These are phyloP conservation scores for Lindgomyces ingoldianus DNA, from an alignment of 495 filamentous ascomycete genomes.

Conservation along the genomic window DNA sequence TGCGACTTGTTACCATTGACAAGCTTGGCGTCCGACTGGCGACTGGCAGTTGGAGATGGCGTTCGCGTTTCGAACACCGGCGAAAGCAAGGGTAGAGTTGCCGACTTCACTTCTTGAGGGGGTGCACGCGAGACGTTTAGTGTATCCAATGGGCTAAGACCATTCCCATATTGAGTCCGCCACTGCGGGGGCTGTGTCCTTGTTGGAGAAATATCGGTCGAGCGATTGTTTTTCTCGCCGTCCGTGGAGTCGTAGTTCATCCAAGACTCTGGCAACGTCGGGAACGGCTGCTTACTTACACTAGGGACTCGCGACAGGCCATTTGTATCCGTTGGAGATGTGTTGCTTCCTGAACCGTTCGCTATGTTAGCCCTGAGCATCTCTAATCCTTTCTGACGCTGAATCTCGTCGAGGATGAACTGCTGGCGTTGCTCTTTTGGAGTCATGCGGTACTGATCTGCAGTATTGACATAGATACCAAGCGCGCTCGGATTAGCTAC, in stretches of 20 bases:
- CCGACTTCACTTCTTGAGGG: constrained; percentile 33
- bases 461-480: constrained; percentile 31
- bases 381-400: constrained; percentile 26
- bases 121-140: constrained; percentile 23
- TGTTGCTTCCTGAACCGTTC: constrained; percentile 19
- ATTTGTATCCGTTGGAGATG: constrained; percentile 14
- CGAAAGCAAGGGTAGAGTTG: constrained; percentile 46
- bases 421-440: constrained; percentile 27
- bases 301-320: constrained; percentile 16
- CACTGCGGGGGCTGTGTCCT: constrained; percentile 23
- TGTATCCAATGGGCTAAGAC: constrained; percentile 24
- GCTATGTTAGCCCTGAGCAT: constrained; percentile 6
- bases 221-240: constrained; percentile 10
- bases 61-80: constrained; percentile 52
- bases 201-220: constrained; percentile 27
- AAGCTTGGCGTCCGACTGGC: constrained; percentile 29
- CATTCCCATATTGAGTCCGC: constrained; percentile 22
- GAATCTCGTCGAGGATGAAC: constrained; percentile 20
- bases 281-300: constrained; percentile 22
- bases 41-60: constrained; percentile 47
- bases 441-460: constrained; percentile 19
- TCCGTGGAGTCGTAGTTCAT: constrained; percentile 13
- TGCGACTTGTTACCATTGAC: constrained; percentile 18
- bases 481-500: constrained; percentile 17
- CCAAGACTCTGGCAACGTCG: constrained; percentile 25